Evolutionary conservation across 805 yeast genomes (phyloP).

Genomic region (Suhomyces vadensis): DNA sequence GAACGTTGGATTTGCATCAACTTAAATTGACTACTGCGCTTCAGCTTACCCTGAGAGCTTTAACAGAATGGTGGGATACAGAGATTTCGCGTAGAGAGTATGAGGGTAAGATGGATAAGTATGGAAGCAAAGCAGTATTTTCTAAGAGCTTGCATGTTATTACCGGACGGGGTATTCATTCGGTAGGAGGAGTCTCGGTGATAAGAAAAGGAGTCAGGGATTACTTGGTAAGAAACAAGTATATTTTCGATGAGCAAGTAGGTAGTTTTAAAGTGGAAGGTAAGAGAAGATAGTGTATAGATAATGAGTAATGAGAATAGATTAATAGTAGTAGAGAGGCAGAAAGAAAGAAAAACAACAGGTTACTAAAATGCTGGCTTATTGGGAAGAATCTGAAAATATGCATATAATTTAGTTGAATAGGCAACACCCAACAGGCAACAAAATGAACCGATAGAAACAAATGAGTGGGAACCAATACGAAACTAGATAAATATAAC

Average conservation of each 20-base stretch:
- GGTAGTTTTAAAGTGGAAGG: slow-evolving; percentile 49
- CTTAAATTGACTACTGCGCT: slow-evolving; percentile 51
- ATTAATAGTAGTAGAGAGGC: not conserved
- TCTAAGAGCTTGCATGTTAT: slow-evolving; percentile 49
- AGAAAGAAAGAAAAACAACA: not conserved
- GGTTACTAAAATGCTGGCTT: too few relatives aligned
- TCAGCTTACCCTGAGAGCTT: slow-evolving; percentile 30
- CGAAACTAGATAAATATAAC: too few relatives aligned
- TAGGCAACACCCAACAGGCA: too few relatives aligned
- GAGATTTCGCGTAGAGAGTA: slow-evolving; percentile 47
- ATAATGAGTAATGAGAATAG: slow-evolving; percentile 1
- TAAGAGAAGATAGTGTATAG: not conserved
- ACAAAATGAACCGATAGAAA: too few relatives aligned
- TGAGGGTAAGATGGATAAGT: slow-evolving; percentile 37
- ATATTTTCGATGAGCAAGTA: slow-evolving; percentile 47
- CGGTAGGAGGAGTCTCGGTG: slow-evolving; percentile 54
- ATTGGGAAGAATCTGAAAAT: too few relatives aligned
- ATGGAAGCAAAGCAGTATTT: slow-evolving; percentile 38
- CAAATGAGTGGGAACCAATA: too few relatives aligned
- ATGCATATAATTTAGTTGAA: too few relatives aligned
- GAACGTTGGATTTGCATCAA: slow-evolving; percentile 57
- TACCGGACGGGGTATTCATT: slow-evolving; percentile 75
- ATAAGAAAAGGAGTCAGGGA: slow-evolving; percentile 46
- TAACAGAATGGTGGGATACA: slow-evolving; percentile 62
- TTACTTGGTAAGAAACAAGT: slow-evolving; percentile 38